Evolutionary conservation across 495 filamentous ascomycete genomes (phyloP), one percentile per base, ranked within the genome.

Genomic region (Letharia lupina): DNA sequence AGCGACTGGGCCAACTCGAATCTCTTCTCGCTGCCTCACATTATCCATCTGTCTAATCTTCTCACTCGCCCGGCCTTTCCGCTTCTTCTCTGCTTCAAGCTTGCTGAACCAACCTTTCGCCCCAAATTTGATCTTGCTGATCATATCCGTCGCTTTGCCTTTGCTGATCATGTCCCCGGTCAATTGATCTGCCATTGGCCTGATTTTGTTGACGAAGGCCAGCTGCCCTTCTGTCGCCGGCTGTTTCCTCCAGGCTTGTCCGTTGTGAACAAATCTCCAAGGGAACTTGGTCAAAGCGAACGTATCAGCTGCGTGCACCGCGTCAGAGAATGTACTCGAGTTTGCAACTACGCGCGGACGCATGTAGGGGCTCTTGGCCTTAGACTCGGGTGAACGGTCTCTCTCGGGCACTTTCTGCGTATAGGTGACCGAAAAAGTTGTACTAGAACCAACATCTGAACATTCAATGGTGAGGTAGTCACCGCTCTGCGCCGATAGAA

Each of bases 71-170:
- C 70, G 67, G 8, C 77, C 76, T 40, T 74, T 72, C 50, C 76
- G 80, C 61, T 75, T 82, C 73, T 77, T 81, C 23, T 76, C 76
- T 0, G 78, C 80, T 72, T 82, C 77, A 20, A 85, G 69, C 59
- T 74, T 73, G 10, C 82, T 76, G 70, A 88, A 93, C 47, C 83
- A 81, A 15, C 89, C 88, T 70, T 85, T 84, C 13, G 89, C 90
- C 0, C 94, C 94, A 73, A 90, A 87, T 69, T 87, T 91, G 65
- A 96, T 70, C 72, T 96, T 96, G 3, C 89, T 95, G 67, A 98
- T 96, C 84, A 96, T 91, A 77, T 98, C 94, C 28, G 82, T 82
- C 42, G 94, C 95, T 70, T 85, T 83, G 2, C 94, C 94, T 63
- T 91, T 91, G 7, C 85, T 95, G 52, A 96, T 65, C 41, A 84